Conservation (phyloP, 768 basidiomycete species). For the Pisolithus tinctorius region DNA sequence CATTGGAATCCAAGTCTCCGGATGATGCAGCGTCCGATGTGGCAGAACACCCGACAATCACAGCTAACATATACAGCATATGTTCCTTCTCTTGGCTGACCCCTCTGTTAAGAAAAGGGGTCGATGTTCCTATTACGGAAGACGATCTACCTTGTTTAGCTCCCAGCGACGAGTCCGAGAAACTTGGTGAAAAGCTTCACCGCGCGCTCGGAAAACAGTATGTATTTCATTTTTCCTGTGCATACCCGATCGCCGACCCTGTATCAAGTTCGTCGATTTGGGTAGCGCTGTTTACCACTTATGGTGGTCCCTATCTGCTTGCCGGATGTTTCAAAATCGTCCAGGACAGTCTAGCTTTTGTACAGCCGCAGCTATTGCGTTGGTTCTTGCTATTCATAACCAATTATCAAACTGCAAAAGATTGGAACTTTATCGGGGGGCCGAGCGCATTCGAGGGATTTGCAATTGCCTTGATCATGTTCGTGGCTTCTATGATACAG, state of each 20-base stretch:
- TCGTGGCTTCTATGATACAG: constrained; percentile 69
- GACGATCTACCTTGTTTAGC: constrained; percentile 77
- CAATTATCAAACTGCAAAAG: constrained; percentile 52
- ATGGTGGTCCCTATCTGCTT: constrained; percentile 65
- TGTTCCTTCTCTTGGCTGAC: constrained; percentile 90
- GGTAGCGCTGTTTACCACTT: constrained; percentile 68
- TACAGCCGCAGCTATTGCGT: constrained; percentile 83
- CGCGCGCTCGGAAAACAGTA: constrained; percentile 59
- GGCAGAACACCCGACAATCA: constrained; percentile 62
- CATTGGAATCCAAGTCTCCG: constrained; percentile 64
- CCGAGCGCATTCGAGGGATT: constrained; percentile 60
- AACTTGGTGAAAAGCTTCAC: constrained; percentile 57
- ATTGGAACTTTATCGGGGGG: constrained; percentile 14
- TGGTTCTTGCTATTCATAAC: constrained; percentile 78
- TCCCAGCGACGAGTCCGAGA: constrained; percentile 59
- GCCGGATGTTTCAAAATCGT: constrained; percentile 64
- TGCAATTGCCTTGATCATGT: constrained; percentile 72
- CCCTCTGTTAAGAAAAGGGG: constrained; percentile 65
- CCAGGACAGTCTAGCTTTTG: constrained; percentile 77
- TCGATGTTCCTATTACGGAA: constrained; percentile 64
- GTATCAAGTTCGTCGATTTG: constrained; percentile 53
- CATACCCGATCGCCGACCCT: not conserved
- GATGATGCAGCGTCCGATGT: constrained; percentile 39
- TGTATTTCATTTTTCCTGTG: constrained; percentile 16
- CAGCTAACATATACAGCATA: constrained; percentile 75